phyloP scores from a whole-genome alignment of 176 grass and related monocot genomes.

The Elaeis guineensis region DNA sequence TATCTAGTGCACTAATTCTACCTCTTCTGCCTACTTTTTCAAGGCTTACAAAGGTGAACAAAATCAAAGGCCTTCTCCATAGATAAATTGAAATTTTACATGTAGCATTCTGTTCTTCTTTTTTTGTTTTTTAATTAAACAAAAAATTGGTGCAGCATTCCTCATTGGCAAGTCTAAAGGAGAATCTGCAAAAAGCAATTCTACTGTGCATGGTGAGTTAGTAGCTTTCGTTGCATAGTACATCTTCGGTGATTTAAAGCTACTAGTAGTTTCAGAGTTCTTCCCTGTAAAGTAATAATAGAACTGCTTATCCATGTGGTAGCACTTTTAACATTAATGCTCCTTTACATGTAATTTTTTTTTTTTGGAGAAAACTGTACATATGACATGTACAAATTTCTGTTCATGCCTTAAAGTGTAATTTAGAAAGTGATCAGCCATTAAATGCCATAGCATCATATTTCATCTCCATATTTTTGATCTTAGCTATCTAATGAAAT shows the following conservation, averaged over 20 bases:
- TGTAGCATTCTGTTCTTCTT: not conserved
- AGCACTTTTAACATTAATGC: too few relatives aligned
- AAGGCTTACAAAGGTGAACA: slow-evolving; percentile 4
- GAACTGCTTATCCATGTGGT: too few relatives aligned
- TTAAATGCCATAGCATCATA: too few relatives aligned
- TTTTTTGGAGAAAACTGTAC: too few relatives aligned
- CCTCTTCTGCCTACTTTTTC: slow-evolving; percentile 4
- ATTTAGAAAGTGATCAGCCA: too few relatives aligned
- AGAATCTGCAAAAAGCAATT: slow-evolving; percentile 3
- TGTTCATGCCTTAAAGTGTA: too few relatives aligned
- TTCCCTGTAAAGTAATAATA: not conserved
- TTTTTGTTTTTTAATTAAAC: too few relatives aligned
- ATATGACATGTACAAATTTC: too few relatives aligned
- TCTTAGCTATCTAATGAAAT: too few relatives aligned
- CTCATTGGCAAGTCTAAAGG: not conserved
- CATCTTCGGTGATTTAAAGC: not conserved
- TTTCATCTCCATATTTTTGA: too few relatives aligned
- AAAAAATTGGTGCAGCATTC: slow-evolving; percentile 4
- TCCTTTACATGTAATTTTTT: too few relatives aligned
- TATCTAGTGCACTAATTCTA: slow-evolving; percentile 4
- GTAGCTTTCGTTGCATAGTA: not conserved
- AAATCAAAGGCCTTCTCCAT: not conserved
- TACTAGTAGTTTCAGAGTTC: not conserved
- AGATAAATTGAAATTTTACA: not conserved
- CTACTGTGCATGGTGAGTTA: not conserved